phyloP scores from a whole-genome alignment of 148 eudicot species.

The Rheum nobile region DNA sequence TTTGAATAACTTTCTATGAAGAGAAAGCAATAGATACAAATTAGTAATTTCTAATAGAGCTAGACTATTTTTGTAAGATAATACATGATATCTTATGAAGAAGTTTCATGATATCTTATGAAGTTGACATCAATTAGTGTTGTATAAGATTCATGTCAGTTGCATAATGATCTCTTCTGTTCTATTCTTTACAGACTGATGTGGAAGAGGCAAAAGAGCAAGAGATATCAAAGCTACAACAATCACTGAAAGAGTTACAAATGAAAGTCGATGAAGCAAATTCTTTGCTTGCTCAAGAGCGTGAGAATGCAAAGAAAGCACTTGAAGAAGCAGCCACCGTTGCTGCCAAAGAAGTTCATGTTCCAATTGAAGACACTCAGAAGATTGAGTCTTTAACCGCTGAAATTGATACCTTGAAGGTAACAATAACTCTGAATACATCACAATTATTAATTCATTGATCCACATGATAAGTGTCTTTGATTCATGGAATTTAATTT shows the following conservation, averaged over 20 bases:
- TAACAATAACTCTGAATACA: conserved; percentile 14
- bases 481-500: not conserved
- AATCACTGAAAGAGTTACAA: conserved; percentile 56
- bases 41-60: too few species aligned
- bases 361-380: conserved; percentile 55
- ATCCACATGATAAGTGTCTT: too few species aligned
- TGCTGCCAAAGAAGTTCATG: conserved; percentile 51
- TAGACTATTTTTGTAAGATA: too few species aligned
- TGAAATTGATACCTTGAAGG: conserved; percentile 73
- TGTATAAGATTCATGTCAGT: too few species aligned
- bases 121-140: too few species aligned
- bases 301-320: conserved; percentile 52
- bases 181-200: conserved; percentile 42
- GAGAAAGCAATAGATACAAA: too few species aligned
- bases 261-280: conserved; percentile 46
- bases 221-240: conserved; percentile 59
- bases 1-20: not conserved
- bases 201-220: conserved; percentile 71
- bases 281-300: conserved; percentile 46
- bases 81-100: too few species aligned
- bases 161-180: not conserved
- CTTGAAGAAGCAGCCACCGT: conserved; percentile 46
- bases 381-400: conserved; percentile 46
- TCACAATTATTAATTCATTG: not conserved
- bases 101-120: too few species aligned